Evolutionary conservation across 306 rosid genomes (phyloP).

Genomic region (Trifolium repens): DNA sequence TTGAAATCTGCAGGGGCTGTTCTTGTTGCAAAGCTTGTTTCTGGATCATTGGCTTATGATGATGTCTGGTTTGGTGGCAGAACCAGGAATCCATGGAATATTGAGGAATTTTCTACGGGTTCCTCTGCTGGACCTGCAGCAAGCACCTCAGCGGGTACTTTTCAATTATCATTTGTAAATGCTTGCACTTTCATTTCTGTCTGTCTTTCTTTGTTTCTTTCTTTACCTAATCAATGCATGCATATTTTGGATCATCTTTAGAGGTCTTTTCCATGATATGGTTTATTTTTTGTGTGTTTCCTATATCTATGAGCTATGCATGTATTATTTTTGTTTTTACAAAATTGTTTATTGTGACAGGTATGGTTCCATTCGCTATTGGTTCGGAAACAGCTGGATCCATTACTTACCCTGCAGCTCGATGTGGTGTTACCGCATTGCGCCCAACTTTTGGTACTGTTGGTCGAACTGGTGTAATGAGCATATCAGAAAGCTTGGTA

Average conservation of each 20-base stretch:
- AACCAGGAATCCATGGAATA: conserved; percentile 85
- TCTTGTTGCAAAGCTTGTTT: conserved; percentile 84
- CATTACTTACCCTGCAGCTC: conserved; percentile 70
- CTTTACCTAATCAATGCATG: neutral
- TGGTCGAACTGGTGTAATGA: conserved; percentile 85
- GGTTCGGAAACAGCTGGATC: conserved; percentile 86
- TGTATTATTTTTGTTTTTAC: neutral
- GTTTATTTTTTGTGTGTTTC: conserved; percentile 22
- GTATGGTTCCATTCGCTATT: conserved; percentile 82
- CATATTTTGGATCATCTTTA: conserved; percentile 7
- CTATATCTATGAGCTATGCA: neutral
- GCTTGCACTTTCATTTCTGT: neutral
- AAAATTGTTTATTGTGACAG: conserved; percentile 43
- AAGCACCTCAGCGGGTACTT: conserved; percentile 70
- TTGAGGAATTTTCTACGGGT: conserved; percentile 74
- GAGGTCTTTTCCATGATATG: conserved; percentile 2
- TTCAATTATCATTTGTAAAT: conserved; percentile 7
- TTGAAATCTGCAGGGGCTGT: conserved; percentile 70
- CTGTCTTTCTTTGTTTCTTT: neutral
- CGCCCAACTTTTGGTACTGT: conserved; percentile 77
- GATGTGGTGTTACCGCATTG: conserved; percentile 77
- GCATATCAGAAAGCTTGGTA: conserved; percentile 89
- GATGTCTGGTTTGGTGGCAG: conserved; percentile 89
- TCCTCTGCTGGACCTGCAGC: conserved; percentile 90
- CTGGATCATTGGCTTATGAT: conserved; percentile 83